Percentiles rank a stretch among this genome's conserved stretches.
Evolutionary conservation across 2,329 filamentous ascomycete species (phyloP).

Genomic region (Phyllosticta capitalensis): DNA sequence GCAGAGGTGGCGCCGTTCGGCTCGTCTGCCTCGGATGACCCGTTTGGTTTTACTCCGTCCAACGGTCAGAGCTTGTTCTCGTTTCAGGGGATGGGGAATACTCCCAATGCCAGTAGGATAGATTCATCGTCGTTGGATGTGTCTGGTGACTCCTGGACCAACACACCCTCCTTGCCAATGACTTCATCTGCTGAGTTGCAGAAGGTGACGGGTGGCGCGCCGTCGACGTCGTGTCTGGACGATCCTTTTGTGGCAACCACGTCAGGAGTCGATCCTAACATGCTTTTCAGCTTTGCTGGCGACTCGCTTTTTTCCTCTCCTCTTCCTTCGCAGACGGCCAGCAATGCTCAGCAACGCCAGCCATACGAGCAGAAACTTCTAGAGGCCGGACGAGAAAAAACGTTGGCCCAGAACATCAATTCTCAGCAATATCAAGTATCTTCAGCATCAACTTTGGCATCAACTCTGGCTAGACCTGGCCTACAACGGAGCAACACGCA

Average conservation of each 20-base stretch:
- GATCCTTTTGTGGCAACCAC: slow-evolving; percentile 25
- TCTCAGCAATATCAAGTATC: slow-evolving; percentile 27
- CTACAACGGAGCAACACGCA: slow-evolving; percentile 40
- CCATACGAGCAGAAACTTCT: slow-evolving; percentile 30
- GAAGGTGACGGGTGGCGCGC: not conserved
- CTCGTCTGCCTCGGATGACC: slow-evolving; percentile 5
- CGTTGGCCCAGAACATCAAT: slow-evolving; percentile 12
- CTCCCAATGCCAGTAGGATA: not conserved
- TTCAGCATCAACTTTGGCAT: slow-evolving; percentile 28
- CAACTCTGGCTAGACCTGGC: slow-evolving; percentile 20
- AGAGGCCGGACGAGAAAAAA: slow-evolving; percentile 27
- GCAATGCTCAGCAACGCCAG: slow-evolving; percentile 19
- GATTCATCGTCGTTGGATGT: slow-evolving; percentile 6
- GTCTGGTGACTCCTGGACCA: slow-evolving; percentile 1
- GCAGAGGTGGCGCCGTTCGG: not conserved
- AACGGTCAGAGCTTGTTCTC: not conserved
- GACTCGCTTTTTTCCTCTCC: not conserved
- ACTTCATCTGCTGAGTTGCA: slow-evolving; percentile 5
- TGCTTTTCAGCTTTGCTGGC: slow-evolving; percentile 33
- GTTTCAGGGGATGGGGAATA: not conserved
- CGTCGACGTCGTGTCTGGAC: not conserved
- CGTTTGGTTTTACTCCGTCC: slow-evolving; percentile 4
- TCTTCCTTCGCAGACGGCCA: slow-evolving; percentile 16
- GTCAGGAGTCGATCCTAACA: slow-evolving; percentile 38
- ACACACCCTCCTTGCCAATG: slow-evolving; percentile 4